phyloP scores from a whole-genome alignment of 208 protist genomes.

The Acanthamoeba culbertsoni region DNA sequence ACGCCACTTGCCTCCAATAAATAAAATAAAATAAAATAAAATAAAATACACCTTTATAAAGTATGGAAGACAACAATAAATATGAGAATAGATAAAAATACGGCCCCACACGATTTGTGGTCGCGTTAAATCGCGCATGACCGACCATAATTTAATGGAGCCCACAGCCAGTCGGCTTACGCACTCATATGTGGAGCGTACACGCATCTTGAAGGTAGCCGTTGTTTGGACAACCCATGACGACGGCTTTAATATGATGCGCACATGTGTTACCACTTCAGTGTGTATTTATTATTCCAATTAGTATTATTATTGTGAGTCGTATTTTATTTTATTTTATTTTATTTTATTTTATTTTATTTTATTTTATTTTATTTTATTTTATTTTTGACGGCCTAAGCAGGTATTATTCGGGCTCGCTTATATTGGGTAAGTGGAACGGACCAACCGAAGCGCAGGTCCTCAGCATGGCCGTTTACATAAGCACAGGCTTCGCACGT shows the following conservation, averaged over 20 bases:
- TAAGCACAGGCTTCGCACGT: background rate
- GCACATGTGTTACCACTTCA: background rate
- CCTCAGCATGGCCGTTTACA: background rate
- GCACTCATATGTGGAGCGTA: background rate
- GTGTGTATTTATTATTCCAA: background rate
- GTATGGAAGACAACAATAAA: no score
- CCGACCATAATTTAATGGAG: background rate
- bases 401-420: background rate
- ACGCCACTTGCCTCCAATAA: background rate
- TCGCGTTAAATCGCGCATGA: no score
- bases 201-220: background rate
- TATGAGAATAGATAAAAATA: no score
- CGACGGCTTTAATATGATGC: background rate
- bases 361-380: background rate
- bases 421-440: conserved; percentile 3
- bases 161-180: background rate
- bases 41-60: background rate
- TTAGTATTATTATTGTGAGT: background rate
- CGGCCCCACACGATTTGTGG: no score
- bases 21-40: no score
- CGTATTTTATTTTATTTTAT: background rate
- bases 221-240: background rate
- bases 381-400: background rate
- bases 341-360: background rate
- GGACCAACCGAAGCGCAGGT: background rate